Evolutionary conservation across 139 green algal species (phyloP).

Genomic region (Mychonastes homosphaera): DNA sequence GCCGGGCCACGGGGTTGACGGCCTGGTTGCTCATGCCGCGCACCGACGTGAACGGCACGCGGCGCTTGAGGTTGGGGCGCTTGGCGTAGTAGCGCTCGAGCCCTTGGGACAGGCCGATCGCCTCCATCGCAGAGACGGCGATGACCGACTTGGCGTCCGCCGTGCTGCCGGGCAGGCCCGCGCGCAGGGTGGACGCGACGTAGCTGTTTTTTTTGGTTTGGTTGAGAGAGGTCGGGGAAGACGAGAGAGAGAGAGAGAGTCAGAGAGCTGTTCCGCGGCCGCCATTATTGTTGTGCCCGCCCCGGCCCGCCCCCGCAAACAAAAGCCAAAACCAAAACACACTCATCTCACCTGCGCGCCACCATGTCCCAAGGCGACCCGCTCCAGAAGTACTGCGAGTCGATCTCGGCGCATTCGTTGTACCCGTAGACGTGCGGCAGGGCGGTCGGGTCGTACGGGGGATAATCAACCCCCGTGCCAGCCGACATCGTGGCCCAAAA

Average conservation of each 20-base stretch:
- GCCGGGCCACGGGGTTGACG: conserved; percentile 23
- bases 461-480: conserved; percentile 16
- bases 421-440: conserved; percentile 32
- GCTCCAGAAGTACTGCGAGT: conserved; percentile 12
- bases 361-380: conserved; percentile 32
- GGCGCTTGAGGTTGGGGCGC: conserved; percentile 6
- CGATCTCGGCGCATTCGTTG: conserved; percentile 35
- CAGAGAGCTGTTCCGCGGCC: no score
- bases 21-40: conserved; percentile 31
- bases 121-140: conserved; percentile 44
- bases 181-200: conserved; percentile 29
- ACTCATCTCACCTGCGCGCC: not conserved
- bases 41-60: conserved; percentile 38
- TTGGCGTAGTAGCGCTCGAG: conserved; percentile 24
- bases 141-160: conserved; percentile 23
- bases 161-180: not conserved
- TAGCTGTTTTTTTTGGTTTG: no score
- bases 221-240: no score
- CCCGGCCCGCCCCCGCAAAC: conserved; percentile 23
- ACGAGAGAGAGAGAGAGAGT: no score
- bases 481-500: conserved; percentile 27
- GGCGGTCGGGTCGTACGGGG: not conserved
- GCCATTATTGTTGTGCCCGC: no score
- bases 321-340: conserved; percentile 3
- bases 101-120: conserved; percentile 16